These are phyloP conservation scores for Magnaporthales sp. DNA, from an alignment of 2,329 filamentous ascomycete species.

Conservation along the genomic window DNA sequence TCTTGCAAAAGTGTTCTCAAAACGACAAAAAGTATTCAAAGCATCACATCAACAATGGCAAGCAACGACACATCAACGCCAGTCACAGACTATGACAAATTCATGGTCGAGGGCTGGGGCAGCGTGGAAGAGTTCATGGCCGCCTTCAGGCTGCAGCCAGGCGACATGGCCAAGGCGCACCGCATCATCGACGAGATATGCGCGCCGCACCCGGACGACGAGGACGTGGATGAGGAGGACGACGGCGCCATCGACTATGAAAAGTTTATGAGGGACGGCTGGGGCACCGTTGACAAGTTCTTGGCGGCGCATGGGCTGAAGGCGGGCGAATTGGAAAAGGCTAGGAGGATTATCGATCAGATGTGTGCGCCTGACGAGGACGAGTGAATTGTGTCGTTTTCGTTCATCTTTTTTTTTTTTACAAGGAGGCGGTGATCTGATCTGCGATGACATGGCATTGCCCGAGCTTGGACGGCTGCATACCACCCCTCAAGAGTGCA, in stretches of 20 bases:
- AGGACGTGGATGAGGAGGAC: neutral
- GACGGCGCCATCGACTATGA: neutral
- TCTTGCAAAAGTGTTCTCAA: neutral
- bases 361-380: neutral
- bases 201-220: neutral
- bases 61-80: neutral
- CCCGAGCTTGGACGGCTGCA: neutral
- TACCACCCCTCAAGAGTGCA: neutral
- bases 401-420: neutral
- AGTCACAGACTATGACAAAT: neutral
- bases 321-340: neutral
- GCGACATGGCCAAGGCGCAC: neutral
- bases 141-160: neutral
- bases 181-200: neutral
- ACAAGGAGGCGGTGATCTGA: neutral
- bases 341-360: neutral
- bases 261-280: neutral
- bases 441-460: neutral
- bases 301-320: neutral
- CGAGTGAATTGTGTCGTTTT: neutral
- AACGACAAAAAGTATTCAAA: neutral
- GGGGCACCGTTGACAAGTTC: neutral
- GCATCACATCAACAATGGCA: neutral
- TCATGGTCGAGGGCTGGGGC: conserved; percentile 1
- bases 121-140: neutral